phyloP scores from a whole-genome alignment of 306 rosid species.

The Parietaria judaica region DNA sequence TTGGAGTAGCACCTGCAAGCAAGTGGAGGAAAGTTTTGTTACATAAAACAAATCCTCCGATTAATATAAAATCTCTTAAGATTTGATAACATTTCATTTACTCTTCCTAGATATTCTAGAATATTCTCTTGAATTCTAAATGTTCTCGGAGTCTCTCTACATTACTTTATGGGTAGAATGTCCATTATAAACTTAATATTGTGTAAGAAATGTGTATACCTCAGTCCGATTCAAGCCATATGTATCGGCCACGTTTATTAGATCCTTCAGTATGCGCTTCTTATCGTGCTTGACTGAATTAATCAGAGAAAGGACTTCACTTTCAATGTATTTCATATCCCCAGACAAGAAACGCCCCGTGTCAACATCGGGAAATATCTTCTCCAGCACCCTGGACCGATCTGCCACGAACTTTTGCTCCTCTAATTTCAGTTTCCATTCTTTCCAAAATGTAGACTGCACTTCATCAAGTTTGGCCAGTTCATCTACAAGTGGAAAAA shows the following conservation, averaged over 20 bases:
- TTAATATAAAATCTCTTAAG: too few relatives aligned
- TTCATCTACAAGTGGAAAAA: conserved; percentile 46
- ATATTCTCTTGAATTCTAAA: too few relatives aligned
- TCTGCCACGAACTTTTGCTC: conserved; percentile 79
- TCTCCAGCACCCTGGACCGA: conserved; percentile 67
- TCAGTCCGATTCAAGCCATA: conserved; percentile 61
- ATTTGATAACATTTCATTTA: too few relatives aligned
- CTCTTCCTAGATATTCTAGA: too few relatives aligned
- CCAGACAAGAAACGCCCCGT: conserved; percentile 75
- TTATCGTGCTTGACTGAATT: conserved; percentile 71
- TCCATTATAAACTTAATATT: conserved; percentile 12
- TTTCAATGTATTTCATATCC: conserved; percentile 61
- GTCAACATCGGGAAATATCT: conserved; percentile 85
- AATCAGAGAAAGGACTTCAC: conserved; percentile 59
- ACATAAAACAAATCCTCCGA: too few relatives aligned
- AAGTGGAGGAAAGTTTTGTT: conserved; percentile 19
- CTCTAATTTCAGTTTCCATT: conserved; percentile 88
- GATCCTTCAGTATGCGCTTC: conserved; percentile 68
- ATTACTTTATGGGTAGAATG: conserved; percentile 8
- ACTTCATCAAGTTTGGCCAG: conserved; percentile 58
- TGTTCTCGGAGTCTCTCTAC: too few relatives aligned
- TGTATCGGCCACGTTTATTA: conserved; percentile 61
- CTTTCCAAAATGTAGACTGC: conserved; percentile 94
- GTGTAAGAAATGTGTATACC: conserved; percentile 43
- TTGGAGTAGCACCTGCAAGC: conserved; percentile 64